Percentiles rank a stretch among this genome's conserved stretches.
Conservation (phyloP, 805 yeast species). For the Yarrowia keelungensis region DNA sequence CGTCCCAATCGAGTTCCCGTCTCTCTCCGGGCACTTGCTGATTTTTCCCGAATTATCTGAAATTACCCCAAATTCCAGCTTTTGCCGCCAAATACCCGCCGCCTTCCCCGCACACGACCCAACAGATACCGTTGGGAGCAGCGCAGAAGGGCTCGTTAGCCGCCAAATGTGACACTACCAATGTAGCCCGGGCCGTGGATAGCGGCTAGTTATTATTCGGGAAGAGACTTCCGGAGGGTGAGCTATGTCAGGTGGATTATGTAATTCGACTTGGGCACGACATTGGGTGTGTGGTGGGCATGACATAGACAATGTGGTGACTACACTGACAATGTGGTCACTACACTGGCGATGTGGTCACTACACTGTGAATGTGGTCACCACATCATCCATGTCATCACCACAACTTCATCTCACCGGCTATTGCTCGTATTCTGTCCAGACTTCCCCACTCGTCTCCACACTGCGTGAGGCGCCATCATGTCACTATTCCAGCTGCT, state of each 20-base stretch:
- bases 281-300: background rate
- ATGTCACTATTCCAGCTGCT: background rate
- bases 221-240: too few relatives aligned
- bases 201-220: background rate
- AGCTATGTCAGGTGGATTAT: too few relatives aligned
- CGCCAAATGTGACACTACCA: background rate
- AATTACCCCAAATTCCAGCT: too few relatives aligned
- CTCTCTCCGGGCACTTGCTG: background rate
- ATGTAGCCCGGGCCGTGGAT: constrained; percentile 14
- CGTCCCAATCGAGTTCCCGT: too few relatives aligned
- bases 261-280: background rate
- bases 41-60: background rate
- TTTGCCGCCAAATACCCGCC: too few relatives aligned
- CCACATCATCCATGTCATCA: background rate
- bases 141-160: background rate
- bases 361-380: background rate
- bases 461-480: too few relatives aligned
- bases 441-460: too few relatives aligned
- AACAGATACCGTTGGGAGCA: constrained; percentile 21
- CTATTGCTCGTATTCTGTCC: too few relatives aligned
- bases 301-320: background rate
- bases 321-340: background rate
- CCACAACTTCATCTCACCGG: too few relatives aligned
- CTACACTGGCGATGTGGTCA: background rate
- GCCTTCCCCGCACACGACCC: constrained; percentile 12